These are phyloP conservation scores for Cyphellophora europaea DNA, from an alignment of 2,329 filamentous ascomycete genomes.

Conservation along the genomic window DNA sequence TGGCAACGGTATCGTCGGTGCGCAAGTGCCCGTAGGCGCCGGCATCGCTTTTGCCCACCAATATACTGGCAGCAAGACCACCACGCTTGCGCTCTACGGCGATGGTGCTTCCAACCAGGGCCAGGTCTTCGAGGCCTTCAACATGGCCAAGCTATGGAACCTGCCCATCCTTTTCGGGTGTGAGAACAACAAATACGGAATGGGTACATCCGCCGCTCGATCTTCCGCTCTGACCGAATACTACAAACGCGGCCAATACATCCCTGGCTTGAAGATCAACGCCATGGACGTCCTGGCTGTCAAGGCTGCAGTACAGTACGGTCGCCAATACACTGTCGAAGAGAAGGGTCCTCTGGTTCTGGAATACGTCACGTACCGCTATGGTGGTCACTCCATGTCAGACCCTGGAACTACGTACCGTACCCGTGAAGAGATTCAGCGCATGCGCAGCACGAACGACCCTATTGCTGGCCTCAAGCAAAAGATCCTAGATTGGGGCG, in stretches of 20 bases:
- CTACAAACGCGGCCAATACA: constrained; percentile 99
- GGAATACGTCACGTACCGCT: constrained; percentile 98
- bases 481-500: constrained; percentile 93
- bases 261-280: constrained; percentile 98
- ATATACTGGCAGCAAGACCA: constrained; percentile 80
- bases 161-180: constrained; percentile 92
- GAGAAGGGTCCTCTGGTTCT: constrained; percentile 91
- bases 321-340: constrained; percentile 69
- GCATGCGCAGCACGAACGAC: constrained; percentile 98
- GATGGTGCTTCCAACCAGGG: constrained; percentile 98
- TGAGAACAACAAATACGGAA: constrained; percentile 99
- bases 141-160: constrained; percentile 99
- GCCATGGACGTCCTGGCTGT: constrained; percentile 98
- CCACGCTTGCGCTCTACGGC: constrained; percentile 85
- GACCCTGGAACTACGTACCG: constrained; percentile 98
- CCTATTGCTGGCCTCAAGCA: constrained; percentile 96
- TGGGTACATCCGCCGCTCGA: constrained; percentile 93
- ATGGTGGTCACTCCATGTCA: constrained; percentile 99
- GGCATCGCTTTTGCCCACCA: constrained; percentile 95
- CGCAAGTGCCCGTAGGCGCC: constrained; percentile 93
- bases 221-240: constrained; percentile 96
- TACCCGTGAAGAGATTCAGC: constrained; percentile 98
- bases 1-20: constrained; percentile 97
- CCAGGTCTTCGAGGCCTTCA: constrained; percentile 99
- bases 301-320: constrained; percentile 91